Evolutionary conservation across 1,284 basidiomycete genomes (phyloP).

Genomic region (Porogramme epimiltina): DNA sequence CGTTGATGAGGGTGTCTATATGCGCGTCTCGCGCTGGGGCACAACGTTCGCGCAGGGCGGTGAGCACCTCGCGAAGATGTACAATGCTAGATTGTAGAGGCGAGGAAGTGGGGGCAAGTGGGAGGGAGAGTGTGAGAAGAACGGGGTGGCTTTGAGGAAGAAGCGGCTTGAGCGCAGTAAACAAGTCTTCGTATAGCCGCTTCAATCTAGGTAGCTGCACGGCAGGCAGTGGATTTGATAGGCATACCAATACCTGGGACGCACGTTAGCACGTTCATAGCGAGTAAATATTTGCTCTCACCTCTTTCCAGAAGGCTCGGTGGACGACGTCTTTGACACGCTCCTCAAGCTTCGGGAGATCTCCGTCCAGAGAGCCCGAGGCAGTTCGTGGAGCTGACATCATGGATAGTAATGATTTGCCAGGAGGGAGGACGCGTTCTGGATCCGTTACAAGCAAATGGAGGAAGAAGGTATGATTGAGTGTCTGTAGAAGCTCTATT

Average conservation of each 20-base stretch:
- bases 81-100: conserved; percentile 58
- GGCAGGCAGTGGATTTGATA: conserved; percentile 46
- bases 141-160: conserved; percentile 53
- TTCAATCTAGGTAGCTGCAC: conserved; percentile 52
- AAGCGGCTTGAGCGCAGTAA: conserved; percentile 49
- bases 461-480: conserved; percentile 63
- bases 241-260: conserved; percentile 41
- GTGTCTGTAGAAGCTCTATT: conserved; percentile 49
- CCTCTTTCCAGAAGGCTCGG: conserved; percentile 74
- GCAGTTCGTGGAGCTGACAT: conserved; percentile 44
- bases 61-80: conserved; percentile 52
- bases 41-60: conserved; percentile 55
- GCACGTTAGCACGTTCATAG: neutral
- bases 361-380: conserved; percentile 22
- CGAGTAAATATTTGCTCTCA: conserved; percentile 29
- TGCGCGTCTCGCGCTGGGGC: conserved; percentile 63
- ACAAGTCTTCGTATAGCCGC: conserved; percentile 55
- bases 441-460: conserved; percentile 64
- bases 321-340: conserved; percentile 59
- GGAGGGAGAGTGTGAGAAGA: conserved; percentile 51
- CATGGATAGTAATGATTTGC: conserved; percentile 68
- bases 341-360: conserved; percentile 40
- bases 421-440: conserved; percentile 57
- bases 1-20: conserved; percentile 45
- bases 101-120: conserved; percentile 64